Evolutionary conservation across 805 yeast genomes (phyloP), one percentile per base, ranked within the genome.

Genomic region (Metschnikowia koreensis): DNA sequence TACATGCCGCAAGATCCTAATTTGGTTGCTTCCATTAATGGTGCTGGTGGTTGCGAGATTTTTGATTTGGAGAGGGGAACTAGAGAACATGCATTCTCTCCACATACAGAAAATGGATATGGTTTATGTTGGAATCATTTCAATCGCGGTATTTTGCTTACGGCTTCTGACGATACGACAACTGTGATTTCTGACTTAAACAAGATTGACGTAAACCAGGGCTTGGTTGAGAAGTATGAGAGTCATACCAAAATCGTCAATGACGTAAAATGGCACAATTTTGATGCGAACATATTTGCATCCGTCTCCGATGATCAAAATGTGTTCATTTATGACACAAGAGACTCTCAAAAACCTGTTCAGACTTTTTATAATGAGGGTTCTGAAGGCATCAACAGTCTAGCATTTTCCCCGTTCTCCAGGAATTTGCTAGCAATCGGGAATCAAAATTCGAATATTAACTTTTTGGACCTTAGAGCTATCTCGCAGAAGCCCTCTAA

Each of bases 301-400:
- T 78, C 90, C 2, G 93, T 86, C 0, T 83, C 90, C 9, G 96
- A 88, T 55, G 96, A 88, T 63, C 76, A 75, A 47, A 69, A 73
- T 16, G 71, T 85, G 47, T 68, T 74, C 33, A 61, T 86, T 15
- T 81, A 74, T 55, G 96, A 88, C 64, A 64, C 73, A 47, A 74
- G 89, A 62, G 61, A 66, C 1, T 53, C 68, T 1, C 39, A 46
- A 17, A 50, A 56, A 10, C 71, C 74, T 1, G 67, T 66, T 5
- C 54, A 64, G 10, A 53, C 55, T 15, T 69, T 58, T 48, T 59
- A 60, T 51, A 65, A 63, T 39, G 58, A 48, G 7, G 71, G 62
- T 7, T 64, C 73, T 16, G 60, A 64, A 33, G 79, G 79, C 0
- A 80, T 86, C 59, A 88, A 87, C 62, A 72, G 89, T 0, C 61